Evolutionary conservation across 176 grass and related monocot species (phyloP).

Genomic region (Raddia guianensis): DNA sequence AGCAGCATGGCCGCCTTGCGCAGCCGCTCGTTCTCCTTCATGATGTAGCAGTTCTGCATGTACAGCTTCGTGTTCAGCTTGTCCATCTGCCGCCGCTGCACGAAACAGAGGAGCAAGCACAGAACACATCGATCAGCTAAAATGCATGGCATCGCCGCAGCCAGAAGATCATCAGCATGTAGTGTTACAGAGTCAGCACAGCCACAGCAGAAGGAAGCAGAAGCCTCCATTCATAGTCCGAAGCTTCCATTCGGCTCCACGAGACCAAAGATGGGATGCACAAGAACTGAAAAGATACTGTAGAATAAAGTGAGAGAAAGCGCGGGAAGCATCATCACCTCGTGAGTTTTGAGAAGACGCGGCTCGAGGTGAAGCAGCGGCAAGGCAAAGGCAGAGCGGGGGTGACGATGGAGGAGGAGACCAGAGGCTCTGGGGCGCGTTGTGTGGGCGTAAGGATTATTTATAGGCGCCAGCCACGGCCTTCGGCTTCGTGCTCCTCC

Average conservation of each 20-base stretch:
- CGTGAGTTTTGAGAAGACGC: too few species aligned
- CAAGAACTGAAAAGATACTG: too few species aligned
- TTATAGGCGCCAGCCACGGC: slow-evolving; percentile 40
- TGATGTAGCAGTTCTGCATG: slow-evolving; percentile 91
- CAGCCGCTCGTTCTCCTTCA: slow-evolving; percentile 96
- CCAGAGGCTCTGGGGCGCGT: too few species aligned
- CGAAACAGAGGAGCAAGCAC: background rate
- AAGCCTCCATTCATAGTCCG: background rate
- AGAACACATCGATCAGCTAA: background rate
- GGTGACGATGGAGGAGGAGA: too few species aligned
- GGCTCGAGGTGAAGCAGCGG: too few species aligned
- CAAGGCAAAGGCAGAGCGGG: too few species aligned
- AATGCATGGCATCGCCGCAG: too few species aligned
- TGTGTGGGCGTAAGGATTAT: slow-evolving; percentile 25
- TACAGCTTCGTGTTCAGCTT: slow-evolving; percentile 83
- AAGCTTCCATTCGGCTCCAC: slow-evolving; percentile 14
- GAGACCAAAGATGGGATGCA: background rate
- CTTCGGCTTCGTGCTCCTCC: background rate
- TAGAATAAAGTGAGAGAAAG: too few species aligned
- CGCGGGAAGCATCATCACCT: too few species aligned
- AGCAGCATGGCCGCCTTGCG: slow-evolving; percentile 79
- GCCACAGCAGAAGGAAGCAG: background rate
- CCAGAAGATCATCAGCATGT: background rate
- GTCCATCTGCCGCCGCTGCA: slow-evolving; percentile 52
- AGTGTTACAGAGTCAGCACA: background rate